Base-by-base conservation (phyloP, 345 rosid genomes). In the Laguncularia racemosa region DNA sequence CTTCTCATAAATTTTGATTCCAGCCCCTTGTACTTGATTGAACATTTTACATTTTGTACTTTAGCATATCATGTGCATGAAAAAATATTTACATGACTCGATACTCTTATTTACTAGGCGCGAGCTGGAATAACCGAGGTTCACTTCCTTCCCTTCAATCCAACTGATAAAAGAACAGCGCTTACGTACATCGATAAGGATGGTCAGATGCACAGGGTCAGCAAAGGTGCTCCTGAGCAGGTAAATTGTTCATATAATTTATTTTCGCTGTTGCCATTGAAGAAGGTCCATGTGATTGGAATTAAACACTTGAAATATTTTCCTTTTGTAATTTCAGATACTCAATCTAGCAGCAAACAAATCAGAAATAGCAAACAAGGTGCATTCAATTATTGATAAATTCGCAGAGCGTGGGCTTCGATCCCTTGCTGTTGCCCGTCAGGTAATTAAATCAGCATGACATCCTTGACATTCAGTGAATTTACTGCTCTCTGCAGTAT, bases 211-310 rank as follows among this genome's bases (percentile, higher is more conserved):
- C 88, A 89, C 56, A 74, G 96, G 53, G 89, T 77, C 53, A 92
- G 95, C 89, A 92, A 92, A 89, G 98, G 98, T 49, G 98, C 98
- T 14, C 98, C 95, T 3, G 96, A 89, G 59, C 91, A 89, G 95
- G 95, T 85, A 70, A 3, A 17, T 12, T 15, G 8, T 16, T 46
- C 9, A 52, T 49, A 45, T 12, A 1, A 33, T 33, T 8, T 33
- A 33, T 4, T 4, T 33, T 33, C 6, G 7, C 40, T 2, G 40
- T 33, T 33, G 10, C 6, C 40, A 33, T 4, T 33, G 40, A 8
- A 6, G 40, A 33, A 33, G 40, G 10, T 33, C 40, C 40, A 4
- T 33, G 40, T 33, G 40, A 33, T 33, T 33, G 40, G 38, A 17
- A 57, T 13, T 3, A 18, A 44, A 44, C 16, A 57, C 21, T n/a